These are phyloP conservation scores for Scheffersomyces illinoinensis DNA, from an alignment of 1,139 yeast genomes.

Conservation along the genomic window DNA sequence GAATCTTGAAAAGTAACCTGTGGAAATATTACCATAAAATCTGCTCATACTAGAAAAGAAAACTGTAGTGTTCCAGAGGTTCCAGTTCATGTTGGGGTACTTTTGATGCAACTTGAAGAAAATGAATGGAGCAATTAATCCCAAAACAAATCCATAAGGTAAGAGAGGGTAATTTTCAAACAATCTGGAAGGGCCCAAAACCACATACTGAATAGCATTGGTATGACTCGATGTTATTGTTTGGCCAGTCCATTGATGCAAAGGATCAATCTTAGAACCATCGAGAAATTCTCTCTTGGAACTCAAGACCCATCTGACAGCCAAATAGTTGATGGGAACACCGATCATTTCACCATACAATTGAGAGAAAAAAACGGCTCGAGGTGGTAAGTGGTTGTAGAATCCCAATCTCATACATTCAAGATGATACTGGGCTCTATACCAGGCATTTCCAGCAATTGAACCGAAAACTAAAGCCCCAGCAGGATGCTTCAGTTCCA, in stretches of 20 bases:
- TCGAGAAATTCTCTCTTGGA: slow-evolving; percentile 36
- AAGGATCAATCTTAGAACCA: slow-evolving; percentile 39
- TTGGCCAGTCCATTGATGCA: slow-evolving; percentile 55
- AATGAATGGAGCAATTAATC: slow-evolving; percentile 34
- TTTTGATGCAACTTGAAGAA: slow-evolving; percentile 27
- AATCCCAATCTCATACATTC: slow-evolving; percentile 49
- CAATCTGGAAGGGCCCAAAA: slow-evolving; percentile 45
- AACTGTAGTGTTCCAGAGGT: slow-evolving; percentile 47
- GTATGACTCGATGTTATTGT: slow-evolving; percentile 38
- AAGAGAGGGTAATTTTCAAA: slow-evolving; percentile 39
- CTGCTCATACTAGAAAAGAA: slow-evolving; percentile 45
- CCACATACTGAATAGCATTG: slow-evolving; percentile 50
- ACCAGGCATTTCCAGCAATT: slow-evolving; percentile 53
- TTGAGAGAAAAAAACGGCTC: slow-evolving; percentile 45
- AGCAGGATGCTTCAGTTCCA: slow-evolving; percentile 37
- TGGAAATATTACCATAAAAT: slow-evolving; percentile 49
- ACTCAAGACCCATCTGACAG: slow-evolving; percentile 44
- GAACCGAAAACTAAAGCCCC: slow-evolving; percentile 50
- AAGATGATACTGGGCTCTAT: slow-evolving; percentile 48
- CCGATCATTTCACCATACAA: slow-evolving; percentile 49
- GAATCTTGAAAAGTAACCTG: slow-evolving; percentile 47
- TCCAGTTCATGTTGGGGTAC: slow-evolving; percentile 17
- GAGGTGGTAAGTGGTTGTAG: slow-evolving; percentile 48
- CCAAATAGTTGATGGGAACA: slow-evolving; percentile 45
- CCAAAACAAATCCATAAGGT: slow-evolving; percentile 45